A percentile compares a stretch with the other conserved stretches of the same genome.
Evolutionary conservation across 179 eudicot genomes (phyloP).

Genomic region (Monotropa hypopitys): DNA sequence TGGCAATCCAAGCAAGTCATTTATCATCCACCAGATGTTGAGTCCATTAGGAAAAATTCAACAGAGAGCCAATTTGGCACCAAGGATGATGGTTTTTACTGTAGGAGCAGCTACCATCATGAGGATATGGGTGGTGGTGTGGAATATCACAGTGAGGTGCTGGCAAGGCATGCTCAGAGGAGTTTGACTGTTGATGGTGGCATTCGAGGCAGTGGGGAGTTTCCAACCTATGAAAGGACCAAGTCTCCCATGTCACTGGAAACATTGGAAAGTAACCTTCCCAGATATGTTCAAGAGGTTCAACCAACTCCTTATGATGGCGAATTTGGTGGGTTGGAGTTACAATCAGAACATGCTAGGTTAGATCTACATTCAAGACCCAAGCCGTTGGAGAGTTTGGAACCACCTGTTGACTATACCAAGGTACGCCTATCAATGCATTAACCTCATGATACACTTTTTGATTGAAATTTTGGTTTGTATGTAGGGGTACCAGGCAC

Average conservation of each 20-base stretch:
- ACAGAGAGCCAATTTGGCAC: conserved; percentile 22
- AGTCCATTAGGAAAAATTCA: conserved; percentile 41
- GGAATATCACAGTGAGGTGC: conserved; percentile 25
- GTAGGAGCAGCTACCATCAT: conserved; percentile 12
- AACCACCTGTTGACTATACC: conserved; percentile 32
- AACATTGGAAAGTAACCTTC: conserved; percentile 26
- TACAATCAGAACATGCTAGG: conserved; percentile 52
- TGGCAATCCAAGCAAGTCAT: conserved; percentile 64
- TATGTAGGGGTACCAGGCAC: conserved; percentile 28
- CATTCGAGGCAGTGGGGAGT: conserved; percentile 26
- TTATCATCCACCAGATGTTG: conserved; percentile 48
- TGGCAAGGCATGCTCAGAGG: conserved; percentile 40
- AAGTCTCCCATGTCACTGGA: conserved; percentile 25
- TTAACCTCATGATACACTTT: not conserved
- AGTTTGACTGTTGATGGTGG: conserved; percentile 35
- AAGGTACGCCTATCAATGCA: conserved; percentile 28
- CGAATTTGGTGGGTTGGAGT: conserved; percentile 22
- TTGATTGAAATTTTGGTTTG: conserved; percentile 5
- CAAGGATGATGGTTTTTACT: conserved; percentile 21
- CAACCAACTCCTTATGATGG: conserved; percentile 24
- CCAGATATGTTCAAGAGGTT: conserved; percentile 23
- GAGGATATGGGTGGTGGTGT: conserved; percentile 20
- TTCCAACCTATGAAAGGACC: conserved; percentile 28
- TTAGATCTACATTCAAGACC: conserved; percentile 76
- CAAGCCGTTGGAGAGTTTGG: conserved; percentile 49